phyloP scores from a whole-genome alignment of 2,329 filamentous ascomycete species.

The Microdochium nivale region DNA sequence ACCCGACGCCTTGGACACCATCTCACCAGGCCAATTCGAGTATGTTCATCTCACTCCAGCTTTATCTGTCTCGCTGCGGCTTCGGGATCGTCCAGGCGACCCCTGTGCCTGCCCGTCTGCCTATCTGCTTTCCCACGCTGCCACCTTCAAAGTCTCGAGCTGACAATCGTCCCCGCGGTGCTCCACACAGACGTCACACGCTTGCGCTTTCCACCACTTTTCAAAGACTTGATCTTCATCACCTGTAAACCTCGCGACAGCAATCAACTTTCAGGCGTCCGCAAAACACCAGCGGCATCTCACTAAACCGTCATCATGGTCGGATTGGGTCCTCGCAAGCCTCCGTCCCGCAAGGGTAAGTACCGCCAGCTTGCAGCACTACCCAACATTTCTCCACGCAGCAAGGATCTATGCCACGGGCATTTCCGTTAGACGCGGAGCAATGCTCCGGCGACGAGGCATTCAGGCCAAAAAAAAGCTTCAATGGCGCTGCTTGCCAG shows the following conservation, averaged over 20 bases:
- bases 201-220: background rate
- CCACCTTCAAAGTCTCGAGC: background rate
- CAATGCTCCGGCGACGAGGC: too few relatives aligned
- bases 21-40: background rate
- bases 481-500: too few relatives aligned
- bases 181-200: constrained; percentile 1
- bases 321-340: constrained; percentile 40
- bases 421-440: too few relatives aligned
- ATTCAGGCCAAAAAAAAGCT: background rate
- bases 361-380: constrained; percentile 11
- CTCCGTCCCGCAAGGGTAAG: constrained; percentile 58
- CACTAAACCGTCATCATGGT: constrained; percentile 32
- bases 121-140: background rate
- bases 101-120: background rate
- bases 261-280: too few relatives aligned
- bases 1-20: background rate
- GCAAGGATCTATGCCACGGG: background rate
- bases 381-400: background rate
- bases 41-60: background rate
- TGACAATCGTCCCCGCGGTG: background rate
- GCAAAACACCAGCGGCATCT: background rate
- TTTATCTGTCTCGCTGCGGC: too few relatives aligned
- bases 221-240: background rate
- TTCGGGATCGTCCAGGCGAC: background rate
- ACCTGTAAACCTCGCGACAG: background rate